These are phyloP conservation scores for Yamadazyma insecticola DNA, from an alignment of 805 yeast species.

Conservation along the genomic window DNA sequence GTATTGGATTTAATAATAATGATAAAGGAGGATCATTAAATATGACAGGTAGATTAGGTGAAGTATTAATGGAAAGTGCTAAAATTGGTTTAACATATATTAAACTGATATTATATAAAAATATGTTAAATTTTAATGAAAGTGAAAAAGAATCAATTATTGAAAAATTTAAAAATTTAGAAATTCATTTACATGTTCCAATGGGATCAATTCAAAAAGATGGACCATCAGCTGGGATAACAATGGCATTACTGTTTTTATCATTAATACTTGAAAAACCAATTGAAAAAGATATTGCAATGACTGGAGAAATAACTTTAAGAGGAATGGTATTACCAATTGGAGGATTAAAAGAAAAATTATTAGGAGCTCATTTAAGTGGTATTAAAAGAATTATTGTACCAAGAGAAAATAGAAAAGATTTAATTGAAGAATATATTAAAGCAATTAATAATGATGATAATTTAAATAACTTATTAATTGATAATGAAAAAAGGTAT, in stretches of 20 bases:
- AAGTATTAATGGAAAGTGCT: conserved; percentile 75
- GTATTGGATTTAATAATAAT: conserved; percentile 47
- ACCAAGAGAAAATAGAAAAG: conserved; percentile 68
- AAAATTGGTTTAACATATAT: conserved; percentile 74
- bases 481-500: conserved; percentile 26
- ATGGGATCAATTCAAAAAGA: conserved; percentile 45
- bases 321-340: conserved; percentile 76
- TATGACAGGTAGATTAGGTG: conserved; percentile 81
- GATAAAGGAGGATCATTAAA: conserved; percentile 45
- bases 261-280: conserved; percentile 41
- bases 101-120: conserved; percentile 45
- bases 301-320: conserved; percentile 85
- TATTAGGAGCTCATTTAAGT: conserved; percentile 73
- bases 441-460: conserved; percentile 30
- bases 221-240: conserved; percentile 46
- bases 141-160: conserved; percentile 27
- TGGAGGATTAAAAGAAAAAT: conserved; percentile 76
- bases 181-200: conserved; percentile 52
- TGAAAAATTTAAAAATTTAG: conserved; percentile 46
- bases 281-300: conserved; percentile 52
- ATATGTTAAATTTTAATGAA: conserved; percentile 26
- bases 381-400: conserved; percentile 52
- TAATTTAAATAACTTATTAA: conserved; percentile 30
- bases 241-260: conserved; percentile 45
- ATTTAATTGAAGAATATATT: conserved; percentile 56